Conservation (phyloP, 306 rosid genomes). For the Inga laurina region DNA sequence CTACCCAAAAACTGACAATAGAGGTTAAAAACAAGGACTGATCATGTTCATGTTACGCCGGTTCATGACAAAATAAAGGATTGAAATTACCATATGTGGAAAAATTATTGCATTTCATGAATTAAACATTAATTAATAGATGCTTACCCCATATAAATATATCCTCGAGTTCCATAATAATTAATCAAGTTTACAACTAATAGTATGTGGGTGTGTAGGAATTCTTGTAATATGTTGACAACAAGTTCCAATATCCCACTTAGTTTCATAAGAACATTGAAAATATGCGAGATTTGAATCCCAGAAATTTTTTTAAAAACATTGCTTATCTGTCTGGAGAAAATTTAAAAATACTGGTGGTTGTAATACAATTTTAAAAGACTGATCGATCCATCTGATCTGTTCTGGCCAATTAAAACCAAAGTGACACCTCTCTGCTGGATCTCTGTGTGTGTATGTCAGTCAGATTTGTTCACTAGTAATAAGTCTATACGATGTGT, state of each 20-base stretch:
- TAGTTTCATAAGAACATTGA: not conserved
- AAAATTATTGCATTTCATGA: not conserved
- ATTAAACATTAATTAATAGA: not conserved
- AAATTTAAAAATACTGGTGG: not conserved
- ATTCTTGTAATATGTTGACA: not conserved
- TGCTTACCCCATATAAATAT: not conserved
- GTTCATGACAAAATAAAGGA: not conserved
- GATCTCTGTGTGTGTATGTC: conserved; percentile 40
- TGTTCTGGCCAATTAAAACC: conserved; percentile 17
- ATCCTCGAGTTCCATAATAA: not conserved
- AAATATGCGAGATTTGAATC: not conserved
- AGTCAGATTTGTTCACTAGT: conserved; percentile 65
- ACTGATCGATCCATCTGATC: not conserved
- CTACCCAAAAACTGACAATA: not conserved
- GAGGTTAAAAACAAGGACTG: not conserved
- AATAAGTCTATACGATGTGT: conserved; percentile 39
- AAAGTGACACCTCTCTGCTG: conserved; percentile 40
- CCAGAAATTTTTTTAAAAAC: not conserved
- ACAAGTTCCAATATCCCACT: not conserved
- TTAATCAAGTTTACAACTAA: not conserved
- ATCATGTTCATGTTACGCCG: not conserved
- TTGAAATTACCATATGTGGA: not conserved
- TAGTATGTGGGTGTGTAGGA: not conserved
- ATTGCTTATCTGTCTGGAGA: not conserved
- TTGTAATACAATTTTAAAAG: not conserved